Evolutionary conservation across 2,329 filamentous ascomycete species (phyloP).

Genomic region (Tricladium varicosporioides): DNA sequence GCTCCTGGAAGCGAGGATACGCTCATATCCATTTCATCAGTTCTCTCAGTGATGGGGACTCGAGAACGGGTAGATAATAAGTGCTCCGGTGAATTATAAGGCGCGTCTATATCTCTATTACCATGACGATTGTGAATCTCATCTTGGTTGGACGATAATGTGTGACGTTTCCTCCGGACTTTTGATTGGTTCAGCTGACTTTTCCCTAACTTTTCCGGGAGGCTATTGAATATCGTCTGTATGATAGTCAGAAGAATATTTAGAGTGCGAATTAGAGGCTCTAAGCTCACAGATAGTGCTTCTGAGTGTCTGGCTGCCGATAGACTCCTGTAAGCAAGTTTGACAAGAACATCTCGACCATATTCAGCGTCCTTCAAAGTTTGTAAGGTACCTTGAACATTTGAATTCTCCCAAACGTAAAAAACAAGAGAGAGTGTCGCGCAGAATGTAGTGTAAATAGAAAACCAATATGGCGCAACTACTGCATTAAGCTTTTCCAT

Average conservation of each 20-base stretch:
- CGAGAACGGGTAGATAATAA: constrained; percentile 3
- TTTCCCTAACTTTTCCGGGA: constrained; percentile 10
- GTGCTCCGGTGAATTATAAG: constrained; percentile 1
- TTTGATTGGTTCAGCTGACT: constrained; percentile 6
- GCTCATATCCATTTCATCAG: constrained; percentile 1
- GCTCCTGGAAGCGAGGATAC: background rate
- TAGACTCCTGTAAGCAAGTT: constrained; percentile 75
- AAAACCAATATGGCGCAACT: constrained; percentile 79
- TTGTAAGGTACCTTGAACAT: constrained; percentile 69
- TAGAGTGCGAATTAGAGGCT: background rate
- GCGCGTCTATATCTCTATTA: background rate
- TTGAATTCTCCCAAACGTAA: constrained; percentile 73
- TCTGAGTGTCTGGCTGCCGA: constrained; percentile 51
- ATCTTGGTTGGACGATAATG: background rate
- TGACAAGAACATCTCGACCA: constrained; percentile 77
- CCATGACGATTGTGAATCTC: background rate
- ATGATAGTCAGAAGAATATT: constrained; percentile 1
- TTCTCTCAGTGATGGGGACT: background rate
- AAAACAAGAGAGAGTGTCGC: constrained; percentile 74
- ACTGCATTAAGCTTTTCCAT: constrained; percentile 71
- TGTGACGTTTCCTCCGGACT: constrained; percentile 5
- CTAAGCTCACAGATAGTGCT: constrained; percentile 11
- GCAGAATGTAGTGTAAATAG: constrained; percentile 77
- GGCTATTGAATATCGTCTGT: constrained; percentile 9
- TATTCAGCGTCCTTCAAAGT: constrained; percentile 80